These are phyloP conservation scores for Kazachstania martiniae DNA, from an alignment of 805 yeast genomes.

Conservation along the genomic window DNA sequence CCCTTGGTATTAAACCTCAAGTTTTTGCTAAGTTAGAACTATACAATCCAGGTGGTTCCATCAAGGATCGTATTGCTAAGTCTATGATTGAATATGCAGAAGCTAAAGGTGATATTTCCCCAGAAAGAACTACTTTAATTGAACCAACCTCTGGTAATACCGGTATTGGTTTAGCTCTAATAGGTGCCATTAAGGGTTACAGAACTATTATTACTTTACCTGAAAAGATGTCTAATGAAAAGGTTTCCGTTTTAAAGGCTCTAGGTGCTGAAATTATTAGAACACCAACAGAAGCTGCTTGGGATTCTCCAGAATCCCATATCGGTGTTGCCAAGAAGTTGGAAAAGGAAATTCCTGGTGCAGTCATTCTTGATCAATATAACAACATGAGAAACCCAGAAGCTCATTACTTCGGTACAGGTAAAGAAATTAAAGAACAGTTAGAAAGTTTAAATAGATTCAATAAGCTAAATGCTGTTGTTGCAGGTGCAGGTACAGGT, in stretches of 20 bases:
- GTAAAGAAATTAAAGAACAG: constrained; percentile 77
- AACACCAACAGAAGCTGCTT: constrained; percentile 88
- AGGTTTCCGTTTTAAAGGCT: constrained; percentile 78
- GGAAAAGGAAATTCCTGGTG: constrained; percentile 75
- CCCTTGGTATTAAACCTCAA: constrained; percentile 61
- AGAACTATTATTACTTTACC: constrained; percentile 81
- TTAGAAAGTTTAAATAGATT: constrained; percentile 31
- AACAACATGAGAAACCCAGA: constrained; percentile 67
- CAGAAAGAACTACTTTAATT: constrained; percentile 67
- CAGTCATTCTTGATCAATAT: constrained; percentile 78
- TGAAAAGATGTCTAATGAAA: constrained; percentile 86
- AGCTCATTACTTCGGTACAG: constrained; percentile 80
- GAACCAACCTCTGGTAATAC: constrained; percentile 91
- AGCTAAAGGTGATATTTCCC: constrained; percentile 62
- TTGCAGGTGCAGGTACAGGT: constrained; percentile 93
- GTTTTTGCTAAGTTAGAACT: constrained; percentile 67
- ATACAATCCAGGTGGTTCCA: constrained; percentile 85
- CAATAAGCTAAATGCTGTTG: constrained; percentile 60
- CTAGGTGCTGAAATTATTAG: constrained; percentile 85
- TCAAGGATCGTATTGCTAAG: constrained; percentile 80
- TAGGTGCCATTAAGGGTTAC: constrained; percentile 82
- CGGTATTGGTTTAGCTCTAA: constrained; percentile 79
- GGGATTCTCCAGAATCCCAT: constrained; percentile 87
- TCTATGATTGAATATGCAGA: constrained; percentile 84
- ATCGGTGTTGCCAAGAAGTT: constrained; percentile 78